Evolutionary conservation across 2,329 filamentous ascomycete genomes (phyloP).

Genomic region (Aspergillus calidoustus): DNA sequence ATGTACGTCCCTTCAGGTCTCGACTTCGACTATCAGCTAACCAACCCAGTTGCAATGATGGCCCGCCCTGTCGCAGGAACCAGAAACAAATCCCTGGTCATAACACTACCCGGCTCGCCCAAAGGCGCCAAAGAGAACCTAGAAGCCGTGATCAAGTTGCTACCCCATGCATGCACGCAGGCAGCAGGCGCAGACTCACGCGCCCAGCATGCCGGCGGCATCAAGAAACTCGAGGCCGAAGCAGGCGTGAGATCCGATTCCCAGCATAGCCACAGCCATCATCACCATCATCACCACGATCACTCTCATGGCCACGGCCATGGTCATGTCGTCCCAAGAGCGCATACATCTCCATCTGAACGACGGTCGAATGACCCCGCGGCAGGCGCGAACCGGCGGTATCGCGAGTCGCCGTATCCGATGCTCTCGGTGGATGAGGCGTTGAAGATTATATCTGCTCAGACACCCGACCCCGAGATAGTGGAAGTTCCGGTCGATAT

Average conservation of each 20-base stretch:
- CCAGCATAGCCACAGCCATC: conserved; percentile 35
- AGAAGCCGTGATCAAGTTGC: conserved; percentile 81
- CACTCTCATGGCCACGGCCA: conserved; percentile 66
- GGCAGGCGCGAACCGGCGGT: conserved; percentile 67
- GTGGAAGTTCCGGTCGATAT: conserved; percentile 65
- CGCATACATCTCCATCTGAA: conserved; percentile 71
- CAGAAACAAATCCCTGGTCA: conserved; percentile 76
- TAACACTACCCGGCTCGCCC: conserved; percentile 91
- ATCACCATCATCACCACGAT: conserved; percentile 51
- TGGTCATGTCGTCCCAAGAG: conserved; percentile 65
- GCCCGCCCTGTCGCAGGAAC: conserved; percentile 89
- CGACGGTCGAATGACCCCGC: conserved; percentile 63
- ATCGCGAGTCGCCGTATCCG: conserved; percentile 86
- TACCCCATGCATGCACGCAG: conserved; percentile 94
- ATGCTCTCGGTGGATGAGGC: conserved; percentile 89
- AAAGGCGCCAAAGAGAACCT: conserved; percentile 96
- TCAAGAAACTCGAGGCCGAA: conserved; percentile 82
- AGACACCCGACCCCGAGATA: conserved; percentile 69
- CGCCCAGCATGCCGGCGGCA: conserved; percentile 75
- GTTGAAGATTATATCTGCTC: conserved; percentile 69
- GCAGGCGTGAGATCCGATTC: conserved; percentile 62
- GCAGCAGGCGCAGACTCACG: conserved; percentile 83
- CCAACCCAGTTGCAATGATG: conserved; percentile 83
- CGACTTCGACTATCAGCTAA: conserved; percentile 24
- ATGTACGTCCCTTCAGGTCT: conserved; percentile 62